Conservation (phyloP, 2,329 filamentous ascomycete species). For the Fusarium pseudocircinatum region DNA sequence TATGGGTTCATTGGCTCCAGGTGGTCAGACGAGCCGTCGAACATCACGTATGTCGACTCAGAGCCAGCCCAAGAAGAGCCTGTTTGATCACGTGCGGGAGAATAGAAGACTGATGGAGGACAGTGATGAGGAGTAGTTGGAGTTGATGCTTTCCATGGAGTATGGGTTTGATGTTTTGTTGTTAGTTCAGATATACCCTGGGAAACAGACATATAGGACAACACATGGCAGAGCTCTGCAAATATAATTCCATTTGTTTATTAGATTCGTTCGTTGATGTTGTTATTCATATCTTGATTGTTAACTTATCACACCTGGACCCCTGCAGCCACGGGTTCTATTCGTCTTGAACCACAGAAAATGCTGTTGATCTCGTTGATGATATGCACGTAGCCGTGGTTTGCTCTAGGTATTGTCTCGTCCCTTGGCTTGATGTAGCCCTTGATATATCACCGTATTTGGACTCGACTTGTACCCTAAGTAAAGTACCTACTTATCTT, state of each 20-base stretch:
- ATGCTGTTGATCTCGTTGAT: not conserved
- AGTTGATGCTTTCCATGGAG: not conserved
- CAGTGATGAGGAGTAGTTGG: not conserved
- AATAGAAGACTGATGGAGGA: not conserved
- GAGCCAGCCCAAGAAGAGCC: not conserved
- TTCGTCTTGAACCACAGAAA: not conserved
- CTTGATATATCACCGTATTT: not conserved
- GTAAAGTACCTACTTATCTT: too few relatives aligned
- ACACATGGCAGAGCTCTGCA: not conserved
- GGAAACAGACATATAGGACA: not conserved
- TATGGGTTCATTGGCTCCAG: not conserved
- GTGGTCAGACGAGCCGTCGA: not conserved
- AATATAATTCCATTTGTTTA: slow-evolving; percentile 6
- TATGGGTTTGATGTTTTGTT: not conserved
- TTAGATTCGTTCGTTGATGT: not conserved
- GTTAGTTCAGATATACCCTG: slow-evolving; percentile 18
- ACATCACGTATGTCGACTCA: not conserved
- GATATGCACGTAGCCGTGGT: not conserved
- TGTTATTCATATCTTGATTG: not conserved
- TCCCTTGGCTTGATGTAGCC: not conserved
- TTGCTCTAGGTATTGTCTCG: not conserved
- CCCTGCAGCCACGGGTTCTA: not conserved
- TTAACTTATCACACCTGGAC: not conserved
- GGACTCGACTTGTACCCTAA: not conserved
- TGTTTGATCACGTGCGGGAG: slow-evolving; percentile 1